phyloP scores from a whole-genome alignment of 306 rosid species.

The Malus orientalis region DNA sequence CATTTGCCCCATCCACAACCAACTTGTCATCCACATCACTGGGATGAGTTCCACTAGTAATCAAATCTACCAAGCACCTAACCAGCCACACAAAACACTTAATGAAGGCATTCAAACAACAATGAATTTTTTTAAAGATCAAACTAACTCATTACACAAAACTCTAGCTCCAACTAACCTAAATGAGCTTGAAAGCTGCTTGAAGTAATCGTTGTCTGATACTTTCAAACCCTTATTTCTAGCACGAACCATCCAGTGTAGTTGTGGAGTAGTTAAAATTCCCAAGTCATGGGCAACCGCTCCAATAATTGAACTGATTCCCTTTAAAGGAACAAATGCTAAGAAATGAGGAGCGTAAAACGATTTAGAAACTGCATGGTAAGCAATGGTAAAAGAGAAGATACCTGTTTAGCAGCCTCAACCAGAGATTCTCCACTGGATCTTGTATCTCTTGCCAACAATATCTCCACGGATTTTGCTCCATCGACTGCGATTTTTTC shows the following conservation, averaged over 20 bases:
- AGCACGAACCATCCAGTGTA: conserved; percentile 92
- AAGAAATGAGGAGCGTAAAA: neutral
- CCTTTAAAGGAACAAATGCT: conserved; percentile 41
- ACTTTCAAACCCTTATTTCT: conserved; percentile 52
- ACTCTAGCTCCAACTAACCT: conserved; percentile 38
- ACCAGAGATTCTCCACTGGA: conserved; percentile 79
- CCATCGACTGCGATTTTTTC: conserved; percentile 49
- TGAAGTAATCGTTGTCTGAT: conserved; percentile 62
- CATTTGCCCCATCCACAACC: conserved; percentile 90
- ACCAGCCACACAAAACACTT: conserved; percentile 30
- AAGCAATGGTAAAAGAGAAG: neutral
- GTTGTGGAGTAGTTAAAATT: conserved; percentile 76
- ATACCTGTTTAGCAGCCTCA: conserved; percentile 74
- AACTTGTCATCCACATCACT: conserved; percentile 29
- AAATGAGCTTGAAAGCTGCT: conserved; percentile 63
- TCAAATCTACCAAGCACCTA: conserved; percentile 86
- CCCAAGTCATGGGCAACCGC: conserved; percentile 66
- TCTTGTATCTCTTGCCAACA: conserved; percentile 89
- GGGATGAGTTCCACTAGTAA: conserved; percentile 33
- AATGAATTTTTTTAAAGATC: neutral
- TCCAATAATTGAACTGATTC: conserved; percentile 60
- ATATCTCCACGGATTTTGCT: conserved; percentile 34
- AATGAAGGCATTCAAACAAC: neutral
- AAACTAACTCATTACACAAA: neutral
- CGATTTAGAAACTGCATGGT: neutral